These are phyloP conservation scores for Kwoniella dendrophila DNA, from an alignment of 768 basidiomycete species.

Conservation along the genomic window DNA sequence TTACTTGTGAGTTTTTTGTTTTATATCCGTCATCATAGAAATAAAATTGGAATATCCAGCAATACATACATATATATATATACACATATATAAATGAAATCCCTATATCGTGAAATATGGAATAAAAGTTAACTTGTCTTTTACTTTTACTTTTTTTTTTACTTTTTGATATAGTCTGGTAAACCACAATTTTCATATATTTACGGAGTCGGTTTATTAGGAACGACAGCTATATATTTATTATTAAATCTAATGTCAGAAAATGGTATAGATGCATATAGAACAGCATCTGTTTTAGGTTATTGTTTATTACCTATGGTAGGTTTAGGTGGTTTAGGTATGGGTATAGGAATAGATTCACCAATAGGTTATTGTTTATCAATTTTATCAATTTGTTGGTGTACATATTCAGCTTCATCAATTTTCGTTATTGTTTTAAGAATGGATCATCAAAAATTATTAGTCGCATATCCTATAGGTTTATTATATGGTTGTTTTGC, in stretches of 20 bases:
- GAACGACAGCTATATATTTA: conserved; percentile 85
- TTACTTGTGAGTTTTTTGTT: conserved; percentile 70
- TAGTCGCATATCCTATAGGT: conserved; percentile 95
- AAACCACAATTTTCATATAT: conserved; percentile 99
- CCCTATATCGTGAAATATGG: too few relatives aligned
- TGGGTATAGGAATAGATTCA: conserved; percentile 80
- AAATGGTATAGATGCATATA: conserved; percentile 90
- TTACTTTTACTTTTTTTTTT: background rate
- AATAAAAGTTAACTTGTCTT: too few relatives aligned
- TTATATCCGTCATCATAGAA: background rate
- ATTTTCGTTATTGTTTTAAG: conserved; percentile 94
- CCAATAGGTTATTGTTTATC: conserved; percentile 83
- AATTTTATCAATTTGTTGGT: conserved; percentile 85
- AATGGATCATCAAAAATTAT: conserved; percentile 90
- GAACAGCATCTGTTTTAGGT: conserved; percentile 85
- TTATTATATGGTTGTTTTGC: conserved; percentile 93
- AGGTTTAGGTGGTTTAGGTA: conserved; percentile 83
- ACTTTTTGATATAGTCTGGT: conserved; percentile 70
- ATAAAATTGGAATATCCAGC: too few relatives aligned
- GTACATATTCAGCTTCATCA: conserved; percentile 90
- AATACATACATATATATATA: too few relatives aligned
- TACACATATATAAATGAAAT: too few relatives aligned
- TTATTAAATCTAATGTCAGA: conserved; percentile 97
- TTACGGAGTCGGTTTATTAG: conserved; percentile 95
- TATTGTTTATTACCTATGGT: conserved; percentile 98